These are phyloP conservation scores for Kodamaea anthophila DNA, from an alignment of 1,139 yeast genomes.

Conservation along the genomic window DNA sequence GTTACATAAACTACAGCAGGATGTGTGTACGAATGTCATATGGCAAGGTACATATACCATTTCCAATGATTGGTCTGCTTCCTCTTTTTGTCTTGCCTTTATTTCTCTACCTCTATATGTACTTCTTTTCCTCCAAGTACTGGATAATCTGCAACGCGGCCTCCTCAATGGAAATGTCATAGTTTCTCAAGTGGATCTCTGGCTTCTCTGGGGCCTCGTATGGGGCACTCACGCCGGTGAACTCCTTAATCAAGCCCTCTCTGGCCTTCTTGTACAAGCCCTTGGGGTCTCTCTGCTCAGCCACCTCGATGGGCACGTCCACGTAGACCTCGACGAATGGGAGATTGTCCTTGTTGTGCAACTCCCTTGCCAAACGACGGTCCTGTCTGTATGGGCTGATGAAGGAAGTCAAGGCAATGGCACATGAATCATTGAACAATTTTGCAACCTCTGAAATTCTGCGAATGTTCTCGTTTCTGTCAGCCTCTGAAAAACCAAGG, in stretches of 20 bases:
- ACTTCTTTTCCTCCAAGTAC: slow-evolving; percentile 55
- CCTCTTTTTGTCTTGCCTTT: too few species aligned
- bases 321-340: slow-evolving; percentile 88
- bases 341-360: slow-evolving; percentile 67
- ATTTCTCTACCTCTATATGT: slow-evolving; percentile 11
- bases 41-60: too few species aligned
- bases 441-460: slow-evolving; percentile 90
- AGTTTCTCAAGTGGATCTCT: slow-evolving; percentile 73
- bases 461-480: slow-evolving; percentile 90
- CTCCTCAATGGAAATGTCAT: slow-evolving; percentile 64
- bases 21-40: too few species aligned
- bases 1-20: too few species aligned
- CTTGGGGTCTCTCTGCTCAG: slow-evolving; percentile 95
- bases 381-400: slow-evolving; percentile 86
- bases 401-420: slow-evolving; percentile 81
- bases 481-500: slow-evolving; percentile 85
- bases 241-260: slow-evolving; percentile 88
- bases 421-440: slow-evolving; percentile 84
- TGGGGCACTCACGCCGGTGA: slow-evolving; percentile 94
- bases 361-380: slow-evolving; percentile 76
- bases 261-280: slow-evolving; percentile 95
- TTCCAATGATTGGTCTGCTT: too few species aligned
- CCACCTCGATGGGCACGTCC: slow-evolving; percentile 88
- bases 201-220: slow-evolving; percentile 87
- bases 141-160: slow-evolving; percentile 68